phyloP scores from a whole-genome alignment of 345 rosid genomes.

The Camelina hispida region DNA sequence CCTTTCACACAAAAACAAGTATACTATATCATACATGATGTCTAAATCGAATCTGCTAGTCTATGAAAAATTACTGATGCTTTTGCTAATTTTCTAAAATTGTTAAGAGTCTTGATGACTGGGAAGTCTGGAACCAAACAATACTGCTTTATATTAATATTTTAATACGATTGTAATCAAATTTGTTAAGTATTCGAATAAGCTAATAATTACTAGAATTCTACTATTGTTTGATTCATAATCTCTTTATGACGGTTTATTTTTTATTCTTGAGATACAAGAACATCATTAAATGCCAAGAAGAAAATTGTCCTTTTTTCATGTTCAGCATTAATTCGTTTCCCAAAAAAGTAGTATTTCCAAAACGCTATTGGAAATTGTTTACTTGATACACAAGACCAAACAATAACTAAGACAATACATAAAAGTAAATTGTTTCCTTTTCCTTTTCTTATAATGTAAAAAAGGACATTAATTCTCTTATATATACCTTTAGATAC shows the following conservation, averaged over 20 bases:
- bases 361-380: no score
- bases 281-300: no score
- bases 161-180: background rate
- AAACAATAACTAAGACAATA: background rate
- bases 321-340: no score
- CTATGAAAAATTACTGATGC: background rate
- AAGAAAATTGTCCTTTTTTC: no score
- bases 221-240: no score
- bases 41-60: no score
- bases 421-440: constrained; percentile 1
- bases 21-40: no score
- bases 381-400: constrained; percentile 33
- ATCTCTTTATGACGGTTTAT: no score
- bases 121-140: background rate
- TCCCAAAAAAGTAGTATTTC: no score
- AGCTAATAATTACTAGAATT: no score
- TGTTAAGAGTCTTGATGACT: background rate
- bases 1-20: no score
- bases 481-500: constrained; percentile 22
- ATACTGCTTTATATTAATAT: background rate
- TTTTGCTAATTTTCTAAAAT: background rate
- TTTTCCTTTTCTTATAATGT: background rate
- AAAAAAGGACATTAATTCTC: constrained; percentile 14
- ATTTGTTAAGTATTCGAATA: background rate
- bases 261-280: no score